Conservation (phyloP, 2,329 filamentous ascomycete genomes). For the Fusarium pilosicola region DNA sequence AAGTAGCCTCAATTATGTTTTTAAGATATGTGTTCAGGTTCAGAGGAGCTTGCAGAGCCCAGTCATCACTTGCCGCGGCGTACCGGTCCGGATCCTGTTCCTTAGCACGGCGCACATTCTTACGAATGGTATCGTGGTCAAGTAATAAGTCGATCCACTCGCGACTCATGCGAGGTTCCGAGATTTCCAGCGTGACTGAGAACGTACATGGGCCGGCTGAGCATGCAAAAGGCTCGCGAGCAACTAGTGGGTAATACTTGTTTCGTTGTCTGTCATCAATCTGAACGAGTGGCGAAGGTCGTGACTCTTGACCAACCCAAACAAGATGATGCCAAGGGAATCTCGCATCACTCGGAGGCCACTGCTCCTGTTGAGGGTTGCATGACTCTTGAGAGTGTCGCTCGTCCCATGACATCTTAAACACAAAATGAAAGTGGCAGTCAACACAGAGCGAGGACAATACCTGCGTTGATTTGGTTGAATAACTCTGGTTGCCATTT, state of each 20-base stretch:
- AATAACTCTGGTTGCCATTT: slow-evolving; percentile 54
- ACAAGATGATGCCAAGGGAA: slow-evolving; percentile 54
- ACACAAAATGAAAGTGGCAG: slow-evolving; percentile 56
- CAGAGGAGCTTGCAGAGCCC: slow-evolving; percentile 52
- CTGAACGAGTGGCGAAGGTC: slow-evolving; percentile 16
- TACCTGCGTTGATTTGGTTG: slow-evolving; percentile 38
- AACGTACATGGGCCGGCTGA: slow-evolving; percentile 55
- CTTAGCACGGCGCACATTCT: slow-evolving; percentile 53
- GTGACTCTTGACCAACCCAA: slow-evolving; percentile 48
- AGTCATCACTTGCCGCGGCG: slow-evolving; percentile 53
- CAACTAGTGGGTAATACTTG: slow-evolving; percentile 54
- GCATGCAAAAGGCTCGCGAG: slow-evolving; percentile 54
- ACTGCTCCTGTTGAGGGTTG: slow-evolving; percentile 45
- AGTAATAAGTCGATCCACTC: slow-evolving; percentile 56
- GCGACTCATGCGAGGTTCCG: slow-evolving; percentile 57
- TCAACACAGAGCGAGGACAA: slow-evolving; percentile 54
- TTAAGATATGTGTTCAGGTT: slow-evolving; percentile 64
- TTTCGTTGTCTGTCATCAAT: slow-evolving; percentile 35
- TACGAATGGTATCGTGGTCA: slow-evolving; percentile 57
- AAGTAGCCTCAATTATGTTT: slow-evolving; percentile 56
- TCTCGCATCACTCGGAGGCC: slow-evolving; percentile 49
- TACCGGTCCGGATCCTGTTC: slow-evolving; percentile 61
- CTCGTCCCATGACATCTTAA: slow-evolving; percentile 50
- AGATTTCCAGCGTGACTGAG: slow-evolving; percentile 59
- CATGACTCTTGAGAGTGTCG: slow-evolving; percentile 45